Evolutionary conservation across 2,329 filamentous ascomycete genomes (phyloP).

Genomic region (Fusarium nelsonii): DNA sequence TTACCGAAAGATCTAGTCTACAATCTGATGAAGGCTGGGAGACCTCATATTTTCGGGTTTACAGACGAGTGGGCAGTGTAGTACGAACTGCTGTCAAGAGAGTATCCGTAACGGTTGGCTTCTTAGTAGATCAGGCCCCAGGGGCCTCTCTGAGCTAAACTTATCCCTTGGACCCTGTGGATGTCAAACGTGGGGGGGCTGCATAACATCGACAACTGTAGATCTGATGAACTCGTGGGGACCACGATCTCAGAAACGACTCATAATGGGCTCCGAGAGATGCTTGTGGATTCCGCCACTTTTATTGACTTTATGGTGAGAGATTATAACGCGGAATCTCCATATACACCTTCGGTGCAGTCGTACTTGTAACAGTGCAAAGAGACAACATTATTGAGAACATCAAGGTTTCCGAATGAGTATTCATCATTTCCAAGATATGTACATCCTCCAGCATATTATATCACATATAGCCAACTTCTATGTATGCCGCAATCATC

Average conservation of each 20-base stretch:
- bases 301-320: no score
- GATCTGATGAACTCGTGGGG: slow-evolving; percentile 24
- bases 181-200: slow-evolving; percentile 1
- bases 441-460: slow-evolving; percentile 36
- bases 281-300: background rate
- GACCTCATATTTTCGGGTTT: no score
- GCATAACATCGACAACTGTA: slow-evolving; percentile 6
- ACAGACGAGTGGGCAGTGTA: no score
- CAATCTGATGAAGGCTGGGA: no score
- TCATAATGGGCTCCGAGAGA: background rate
- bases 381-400: background rate
- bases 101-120: background rate
- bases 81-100: no score
- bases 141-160: background rate
- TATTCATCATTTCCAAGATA: slow-evolving; percentile 27
- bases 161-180: background rate
- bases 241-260: background rate
- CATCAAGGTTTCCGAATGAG: background rate
- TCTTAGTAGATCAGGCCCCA: background rate
- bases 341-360: no score
- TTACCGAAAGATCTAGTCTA: background rate
- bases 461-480: slow-evolving; percentile 26
- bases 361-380: background rate
- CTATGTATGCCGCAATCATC: slow-evolving; percentile 17
- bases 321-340: no score